Evolutionary conservation across 2,329 filamentous ascomycete species (phyloP), one percentile per base, ranked within the genome.

Genomic region (Exophiala mesophila): DNA sequence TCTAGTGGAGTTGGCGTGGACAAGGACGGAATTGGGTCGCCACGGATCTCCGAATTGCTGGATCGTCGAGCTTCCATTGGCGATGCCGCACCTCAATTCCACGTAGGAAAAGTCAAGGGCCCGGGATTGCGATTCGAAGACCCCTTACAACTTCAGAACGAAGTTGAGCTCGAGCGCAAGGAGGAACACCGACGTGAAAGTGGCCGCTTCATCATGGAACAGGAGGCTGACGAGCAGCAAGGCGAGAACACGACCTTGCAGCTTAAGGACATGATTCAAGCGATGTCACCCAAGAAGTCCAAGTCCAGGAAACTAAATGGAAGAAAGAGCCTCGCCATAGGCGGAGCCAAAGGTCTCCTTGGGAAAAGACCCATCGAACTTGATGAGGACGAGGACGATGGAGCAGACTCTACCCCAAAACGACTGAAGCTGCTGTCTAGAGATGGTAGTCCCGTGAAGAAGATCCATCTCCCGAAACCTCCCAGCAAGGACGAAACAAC

Each of bases 391-490:
- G 68, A 77, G 3, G 80, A 81, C 1, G 77, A 79, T 3, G 72
- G 70, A 5, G 73, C 77, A 38, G 76, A 80, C 18, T 63, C 58
- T 35, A 68, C 67, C 1, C 68, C 68, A 3, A 88, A 88, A 64
- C 73, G 83, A 52, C 71, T 88, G 35, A 86, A 80, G 59, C 77
- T 76, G n/a, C 46, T 57, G 3, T 47, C 52, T 7, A 79, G 77
- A 45, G 78, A 85, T 61, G 75, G 77, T 39, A 89, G 85, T 55
- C 85, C 85, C 1, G 83, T 89, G 49, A 89, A 89, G 65, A 85
- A 78, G 35, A 70, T 88, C 38, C 77, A 73, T 55, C 70, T 89
- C 39, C 80, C 81, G 52, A 80, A 80, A 36, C 84, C 82, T 10
- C 81, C 80, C 5, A 76, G 79, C 3, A 82, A 80, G 55, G 77